Evolutionary conservation across 108 stramenopile genomes (phyloP).

Genomic region (Nannochloropsis granulata): DNA sequence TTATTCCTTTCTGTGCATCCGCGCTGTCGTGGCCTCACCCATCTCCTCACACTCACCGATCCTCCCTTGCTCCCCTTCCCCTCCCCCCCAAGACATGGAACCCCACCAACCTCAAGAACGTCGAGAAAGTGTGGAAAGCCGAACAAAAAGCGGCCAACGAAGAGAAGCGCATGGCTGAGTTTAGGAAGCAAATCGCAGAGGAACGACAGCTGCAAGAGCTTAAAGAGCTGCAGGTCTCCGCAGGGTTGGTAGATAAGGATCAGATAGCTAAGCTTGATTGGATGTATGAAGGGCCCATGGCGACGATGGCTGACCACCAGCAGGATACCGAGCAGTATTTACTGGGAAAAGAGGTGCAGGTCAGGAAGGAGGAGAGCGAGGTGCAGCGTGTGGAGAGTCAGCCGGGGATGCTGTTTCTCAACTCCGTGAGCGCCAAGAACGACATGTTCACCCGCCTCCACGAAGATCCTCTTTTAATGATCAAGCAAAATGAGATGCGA

Average conservation of each 20-base stretch:
- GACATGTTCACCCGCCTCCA: background rate
- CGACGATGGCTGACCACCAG: background rate
- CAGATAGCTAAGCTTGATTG: background rate
- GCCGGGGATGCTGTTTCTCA: background rate
- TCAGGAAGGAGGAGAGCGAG: background rate
- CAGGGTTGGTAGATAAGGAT: background rate
- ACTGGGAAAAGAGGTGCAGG: background rate
- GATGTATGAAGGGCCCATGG: constrained; percentile 1
- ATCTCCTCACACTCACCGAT: no score
- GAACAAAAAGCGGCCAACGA: background rate
- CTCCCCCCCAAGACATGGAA: background rate
- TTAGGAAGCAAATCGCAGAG: background rate
- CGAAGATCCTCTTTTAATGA: background rate
- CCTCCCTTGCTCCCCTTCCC: background rate
- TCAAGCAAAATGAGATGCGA: background rate
- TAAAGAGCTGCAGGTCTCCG: background rate
- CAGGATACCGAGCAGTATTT: background rate
- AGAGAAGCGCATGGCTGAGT: background rate
- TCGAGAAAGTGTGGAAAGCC: background rate
- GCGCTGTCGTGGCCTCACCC: no score
- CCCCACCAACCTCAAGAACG: background rate
- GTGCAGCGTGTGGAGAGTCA: background rate
- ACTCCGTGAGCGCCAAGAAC: background rate
- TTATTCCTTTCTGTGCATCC: no score
- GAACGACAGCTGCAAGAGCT: background rate